These are phyloP conservation scores for Gynandropsis gynandra DNA, from an alignment of 345 rosid genomes.

Conservation along the genomic window DNA sequence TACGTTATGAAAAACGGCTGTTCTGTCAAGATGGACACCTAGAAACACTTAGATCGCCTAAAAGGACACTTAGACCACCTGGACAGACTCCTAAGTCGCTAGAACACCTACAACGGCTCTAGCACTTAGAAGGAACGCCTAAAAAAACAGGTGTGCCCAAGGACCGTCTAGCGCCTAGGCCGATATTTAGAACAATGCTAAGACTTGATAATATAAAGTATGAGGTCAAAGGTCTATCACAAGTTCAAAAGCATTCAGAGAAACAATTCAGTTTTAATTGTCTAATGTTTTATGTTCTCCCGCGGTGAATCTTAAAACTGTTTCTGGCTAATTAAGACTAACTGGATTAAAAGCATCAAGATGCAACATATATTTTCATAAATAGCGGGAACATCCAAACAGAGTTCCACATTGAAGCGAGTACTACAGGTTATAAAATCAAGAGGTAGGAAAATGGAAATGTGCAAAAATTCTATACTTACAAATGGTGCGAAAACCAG, in stretches of 20 bases:
- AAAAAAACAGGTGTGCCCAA: no score
- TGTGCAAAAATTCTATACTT: slow-evolving; percentile 26
- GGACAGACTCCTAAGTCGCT: no score
- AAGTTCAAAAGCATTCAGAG: neutral
- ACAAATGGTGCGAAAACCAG: slow-evolving; percentile 99
- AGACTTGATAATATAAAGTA: slow-evolving; percentile 2
- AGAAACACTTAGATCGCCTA: no score
- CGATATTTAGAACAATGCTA: no score
- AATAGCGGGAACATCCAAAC: slow-evolving; percentile 1
- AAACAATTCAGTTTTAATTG: neutral
- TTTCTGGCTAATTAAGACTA: neutral
- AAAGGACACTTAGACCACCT: no score
- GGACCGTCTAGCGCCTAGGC: no score
- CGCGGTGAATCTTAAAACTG: no score
- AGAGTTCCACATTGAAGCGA: neutral
- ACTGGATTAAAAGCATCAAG: slow-evolving; percentile 4
- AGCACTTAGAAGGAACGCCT: no score
- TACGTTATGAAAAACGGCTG: no score
- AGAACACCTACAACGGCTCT: no score
- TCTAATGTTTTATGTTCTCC: no score
- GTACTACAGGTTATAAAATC: neutral
- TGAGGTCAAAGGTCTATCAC: neutral
- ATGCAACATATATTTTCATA: slow-evolving; percentile 2
- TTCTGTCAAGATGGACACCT: no score
- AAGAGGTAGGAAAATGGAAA: slow-evolving; percentile 3